These are phyloP conservation scores for Naganishia vaughanmartiniae DNA, from an alignment of 768 basidiomycete species.

Conservation along the genomic window DNA sequence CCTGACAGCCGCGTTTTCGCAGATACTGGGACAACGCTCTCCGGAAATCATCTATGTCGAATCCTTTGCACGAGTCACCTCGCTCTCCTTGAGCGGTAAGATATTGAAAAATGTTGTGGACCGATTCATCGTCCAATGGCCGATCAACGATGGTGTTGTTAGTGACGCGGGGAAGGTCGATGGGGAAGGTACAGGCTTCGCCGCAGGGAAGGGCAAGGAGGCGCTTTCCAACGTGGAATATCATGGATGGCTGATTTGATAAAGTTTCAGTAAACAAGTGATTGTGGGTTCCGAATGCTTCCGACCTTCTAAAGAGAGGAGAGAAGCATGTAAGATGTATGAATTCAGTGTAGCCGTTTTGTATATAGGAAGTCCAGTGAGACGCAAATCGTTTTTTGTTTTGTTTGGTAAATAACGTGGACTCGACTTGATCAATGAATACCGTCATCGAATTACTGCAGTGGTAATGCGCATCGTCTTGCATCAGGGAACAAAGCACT, in stretches of 20 bases:
- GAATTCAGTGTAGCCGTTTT: neutral
- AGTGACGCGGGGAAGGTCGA: neutral
- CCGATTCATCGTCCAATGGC: constrained; percentile 90
- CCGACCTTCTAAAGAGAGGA: neutral
- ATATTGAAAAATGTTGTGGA: constrained; percentile 79
- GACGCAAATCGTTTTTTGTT: neutral
- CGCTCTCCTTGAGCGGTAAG: constrained; percentile 78
- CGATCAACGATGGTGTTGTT: neutral
- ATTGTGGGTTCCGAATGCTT: neutral
- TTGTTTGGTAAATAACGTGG: no score
- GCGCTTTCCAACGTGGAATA: constrained; percentile 1
- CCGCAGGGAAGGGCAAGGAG: neutral
- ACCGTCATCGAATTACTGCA: no score
- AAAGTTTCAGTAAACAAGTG: neutral
- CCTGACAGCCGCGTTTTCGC: neutral
- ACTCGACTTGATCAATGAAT: no score
- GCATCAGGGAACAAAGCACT: no score
- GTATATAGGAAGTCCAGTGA: neutral
- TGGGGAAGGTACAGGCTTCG: neutral
- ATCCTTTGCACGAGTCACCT: constrained; percentile 81
- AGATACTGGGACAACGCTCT: constrained; percentile 73
- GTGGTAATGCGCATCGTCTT: no score
- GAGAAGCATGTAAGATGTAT: neutral
- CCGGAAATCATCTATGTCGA: constrained; percentile 83
- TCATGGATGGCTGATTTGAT: constrained; percentile 28